Base-by-base conservation (phyloP, 495 filamentous ascomycete species). In the Xylaria longipes region DNA sequence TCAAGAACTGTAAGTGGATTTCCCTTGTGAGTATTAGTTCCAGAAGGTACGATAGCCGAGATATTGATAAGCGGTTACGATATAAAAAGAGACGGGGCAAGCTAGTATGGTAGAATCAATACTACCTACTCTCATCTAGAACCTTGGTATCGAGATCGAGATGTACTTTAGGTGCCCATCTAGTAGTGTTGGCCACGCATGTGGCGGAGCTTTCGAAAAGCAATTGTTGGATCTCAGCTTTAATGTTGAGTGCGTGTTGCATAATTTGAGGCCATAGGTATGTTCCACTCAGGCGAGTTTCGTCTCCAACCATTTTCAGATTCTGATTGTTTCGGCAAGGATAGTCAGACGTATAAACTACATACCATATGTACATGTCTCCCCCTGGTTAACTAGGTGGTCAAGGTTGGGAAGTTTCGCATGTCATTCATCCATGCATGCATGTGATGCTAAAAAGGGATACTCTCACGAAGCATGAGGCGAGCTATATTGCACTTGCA, bases 381-480 rank as follows among this genome's bases (percentile, higher is more conserved):
- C 35, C 33, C 41, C 57, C 57, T 60, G 8, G 9, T 20, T 17
- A 60, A 3, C 31, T 17, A n/a, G n/a, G n/a, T n/a, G n/a, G 22
- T 22, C n/a, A 37, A n/a, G 37, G 57, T 37, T 37, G 57, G 27
- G 48, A 14, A 56, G 31, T 27, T 60, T 45, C 27, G 27, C 33
- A 37, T 46, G 57, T 52, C 27, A 52, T 37, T 8, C 29, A 68
- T 68, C 1, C 43, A 56, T 37, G 17, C 33, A 57, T 68, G 60
- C 68, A 62, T 54, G 54, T 25, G 17, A 54, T 61, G 35, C 58
- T 61, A 43, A 64, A 33, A 64, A 39, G 58, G 68, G 45, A 52
- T 37, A n/a, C 33, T 52, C 14, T 6, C 27, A 25, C 31, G 11
- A 50, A 58, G 68, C 57, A 25, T 43, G 11, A 50, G 68, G 68